Conservation (phyloP, 176 grass and related monocot genomes). For the Musa itinerans region DNA sequence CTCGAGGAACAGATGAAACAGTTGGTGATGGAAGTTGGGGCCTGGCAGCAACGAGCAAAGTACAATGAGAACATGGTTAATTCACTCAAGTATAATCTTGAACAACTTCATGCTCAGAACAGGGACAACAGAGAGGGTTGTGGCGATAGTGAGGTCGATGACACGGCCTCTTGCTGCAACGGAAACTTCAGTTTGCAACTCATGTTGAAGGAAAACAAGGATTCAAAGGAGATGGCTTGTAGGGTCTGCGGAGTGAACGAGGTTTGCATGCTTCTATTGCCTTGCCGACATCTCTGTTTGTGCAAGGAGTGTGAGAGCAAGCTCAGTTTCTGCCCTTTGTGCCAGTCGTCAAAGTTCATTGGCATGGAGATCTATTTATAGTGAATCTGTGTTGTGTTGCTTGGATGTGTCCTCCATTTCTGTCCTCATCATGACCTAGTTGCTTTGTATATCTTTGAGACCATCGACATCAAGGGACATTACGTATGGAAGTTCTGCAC, state of each 20-base stretch:
- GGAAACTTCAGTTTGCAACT: slow-evolving; percentile 30
- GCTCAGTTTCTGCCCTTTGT: slow-evolving; percentile 82
- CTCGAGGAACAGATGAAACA: slow-evolving; percentile 95
- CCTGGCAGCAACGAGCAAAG: slow-evolving; percentile 93
- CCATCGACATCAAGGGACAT: neutral
- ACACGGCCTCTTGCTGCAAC: slow-evolving; percentile 2
- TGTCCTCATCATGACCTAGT: neutral
- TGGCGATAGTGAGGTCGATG: slow-evolving; percentile 63
- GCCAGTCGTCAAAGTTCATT: slow-evolving; percentile 86
- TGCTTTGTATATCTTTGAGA: neutral
- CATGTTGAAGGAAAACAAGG: slow-evolving; percentile 45
- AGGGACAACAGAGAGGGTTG: slow-evolving; percentile 94
- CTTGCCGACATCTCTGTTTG: slow-evolving; percentile 89
- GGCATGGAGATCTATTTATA: slow-evolving; percentile 99
- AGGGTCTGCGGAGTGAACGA: slow-evolving; percentile 78
- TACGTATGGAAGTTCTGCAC: too few relatives aligned
- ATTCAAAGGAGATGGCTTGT: slow-evolving; percentile 44
- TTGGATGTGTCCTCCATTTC: neutral
- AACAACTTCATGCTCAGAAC: slow-evolving; percentile 85
- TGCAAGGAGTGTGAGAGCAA: slow-evolving; percentile 98
- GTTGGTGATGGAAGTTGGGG: slow-evolving; percentile 62
- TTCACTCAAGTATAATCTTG: slow-evolving; percentile 88
- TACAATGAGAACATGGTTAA: slow-evolving; percentile 96
- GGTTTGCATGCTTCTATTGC: slow-evolving; percentile 86
- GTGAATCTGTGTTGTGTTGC: slow-evolving; percentile 13